Percentiles rank a stretch among this genome's conserved stretches.
Conservation (phyloP, 306 rosid genomes). For the Cucumis melo region DNA sequence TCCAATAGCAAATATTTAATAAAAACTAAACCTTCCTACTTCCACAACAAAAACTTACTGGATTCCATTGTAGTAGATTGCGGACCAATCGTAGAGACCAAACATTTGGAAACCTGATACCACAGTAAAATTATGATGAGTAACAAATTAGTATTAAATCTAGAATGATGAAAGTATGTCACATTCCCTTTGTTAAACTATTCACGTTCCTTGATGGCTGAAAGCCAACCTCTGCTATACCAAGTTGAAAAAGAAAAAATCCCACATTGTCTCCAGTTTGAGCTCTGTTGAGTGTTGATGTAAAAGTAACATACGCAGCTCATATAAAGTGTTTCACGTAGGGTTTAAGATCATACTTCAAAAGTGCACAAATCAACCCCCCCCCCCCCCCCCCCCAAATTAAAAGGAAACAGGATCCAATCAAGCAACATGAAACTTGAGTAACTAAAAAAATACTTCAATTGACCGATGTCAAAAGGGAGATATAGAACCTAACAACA, state of each 20-base stretch:
- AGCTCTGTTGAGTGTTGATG: background rate
- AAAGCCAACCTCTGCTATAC: background rate
- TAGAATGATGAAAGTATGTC: background rate
- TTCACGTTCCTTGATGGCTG: background rate
- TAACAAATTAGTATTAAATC: background rate
- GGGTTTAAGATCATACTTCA: background rate
- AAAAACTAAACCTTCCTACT: background rate
- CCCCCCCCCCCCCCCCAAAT: too few relatives aligned
- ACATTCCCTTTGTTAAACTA: background rate
- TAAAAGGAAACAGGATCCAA: too few relatives aligned
- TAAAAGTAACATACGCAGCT: background rate
- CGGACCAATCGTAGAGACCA: conserved; percentile 83
- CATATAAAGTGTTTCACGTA: background rate
- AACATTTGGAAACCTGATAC: conserved; percentile 62
- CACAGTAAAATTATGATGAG: conserved; percentile 12
- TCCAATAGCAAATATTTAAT: background rate
- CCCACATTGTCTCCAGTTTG: background rate
- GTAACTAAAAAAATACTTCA: too few relatives aligned
- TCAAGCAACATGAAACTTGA: too few relatives aligned
- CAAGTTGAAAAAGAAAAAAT: background rate
- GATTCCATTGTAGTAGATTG: conserved; percentile 63
- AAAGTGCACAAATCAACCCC: too few relatives aligned
- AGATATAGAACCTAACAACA: too few relatives aligned
- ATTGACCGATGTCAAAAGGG: too few relatives aligned
- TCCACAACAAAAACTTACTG: conserved; percentile 40